Base-by-base conservation (phyloP, 179 eudicot genomes). In the Drosera spatulata region DNA sequence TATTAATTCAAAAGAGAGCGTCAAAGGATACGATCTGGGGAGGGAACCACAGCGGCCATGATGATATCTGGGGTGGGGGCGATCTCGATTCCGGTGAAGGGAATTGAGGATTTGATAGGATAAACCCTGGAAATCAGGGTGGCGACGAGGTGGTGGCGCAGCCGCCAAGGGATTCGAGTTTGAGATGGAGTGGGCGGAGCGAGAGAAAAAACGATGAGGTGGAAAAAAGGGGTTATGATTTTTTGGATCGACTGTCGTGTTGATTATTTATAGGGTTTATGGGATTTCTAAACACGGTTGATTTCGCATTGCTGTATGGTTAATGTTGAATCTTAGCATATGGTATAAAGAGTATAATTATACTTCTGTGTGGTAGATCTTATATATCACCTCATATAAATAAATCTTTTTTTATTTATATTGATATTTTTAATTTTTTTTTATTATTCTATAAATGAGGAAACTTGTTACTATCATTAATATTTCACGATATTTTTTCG, bases 11-110 rank as follows among this genome's bases (percentile, higher is more conserved):
- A 43, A 43, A 7, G 33, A 13, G n/a, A 12, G 38, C 5, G 0
- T 48, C 54, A 52, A 71, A 84, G 89, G 84, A 81, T 81, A 79
- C 86, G 86, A 75, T 81, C 86, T 46, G 85, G 73, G 8, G 82
- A 69, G 59, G 84, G 70, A 63, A 82, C 79, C 54, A 75, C 81
- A 65, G 86, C 15, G 10, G 94, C 94, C 88, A 85, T 85, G 69
- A 65, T 10, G 56, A 69, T 73, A 73, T 65, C 75, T 69, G 60
- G 61, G 39, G 50, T 56, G 46, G 63, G 7, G 58, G 68, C 64
- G 39, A 73, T 67, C 69, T 67, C 71, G 52, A 63, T 14, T 10
- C 40, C 44, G 12, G 13, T 55, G 13, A 10, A 10, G 43, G 10
- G 41, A 15, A 45, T 46, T 45, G 10, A 8, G 3, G n/a, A 2